These are phyloP conservation scores for Pseudocercospora cruenta DNA, from an alignment of 2,329 filamentous ascomycete genomes.

Conservation along the genomic window DNA sequence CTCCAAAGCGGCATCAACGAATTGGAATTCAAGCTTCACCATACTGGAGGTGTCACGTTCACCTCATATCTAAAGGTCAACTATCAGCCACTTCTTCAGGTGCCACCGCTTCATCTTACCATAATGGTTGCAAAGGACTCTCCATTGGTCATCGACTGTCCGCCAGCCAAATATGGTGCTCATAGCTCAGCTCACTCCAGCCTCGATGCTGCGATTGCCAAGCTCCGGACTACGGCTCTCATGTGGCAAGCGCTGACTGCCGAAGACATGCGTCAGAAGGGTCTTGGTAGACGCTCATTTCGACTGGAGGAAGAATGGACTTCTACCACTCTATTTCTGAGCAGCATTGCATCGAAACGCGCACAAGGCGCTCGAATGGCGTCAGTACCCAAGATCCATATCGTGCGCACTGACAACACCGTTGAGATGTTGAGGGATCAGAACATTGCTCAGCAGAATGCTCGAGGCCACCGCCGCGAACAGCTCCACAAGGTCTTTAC, in stretches of 20 bases:
- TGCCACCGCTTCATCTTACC: conserved; percentile 40
- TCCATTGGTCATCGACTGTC: conserved; percentile 39
- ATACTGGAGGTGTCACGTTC: conserved; percentile 21
- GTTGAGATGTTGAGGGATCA: conserved; percentile 32
- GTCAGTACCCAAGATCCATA: conserved; percentile 35
- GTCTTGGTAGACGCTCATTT: conserved; percentile 36
- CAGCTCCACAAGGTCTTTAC: conserved; percentile 32
- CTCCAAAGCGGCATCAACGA: conserved; percentile 35
- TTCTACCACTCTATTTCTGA: conserved; percentile 30
- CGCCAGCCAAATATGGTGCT: conserved; percentile 34
- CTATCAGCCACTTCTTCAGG: conserved; percentile 39
- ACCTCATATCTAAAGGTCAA: conserved; percentile 27
- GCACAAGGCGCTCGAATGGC: conserved; percentile 26
- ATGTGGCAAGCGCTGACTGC: conserved; percentile 44
- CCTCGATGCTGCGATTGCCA: conserved; percentile 38
- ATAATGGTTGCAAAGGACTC: conserved; percentile 41
- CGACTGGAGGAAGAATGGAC: conserved; percentile 40
- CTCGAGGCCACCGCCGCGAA: conserved; percentile 18
- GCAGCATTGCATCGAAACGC: neutral
- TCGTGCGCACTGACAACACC: conserved; percentile 35
- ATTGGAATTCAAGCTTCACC: conserved; percentile 30
- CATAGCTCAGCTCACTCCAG: conserved; percentile 35
- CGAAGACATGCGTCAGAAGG: conserved; percentile 36
- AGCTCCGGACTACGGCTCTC: conserved; percentile 41
- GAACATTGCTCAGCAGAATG: conserved; percentile 33